phyloP scores from a whole-genome alignment of 2,329 filamentous ascomycete genomes.

The Nemania abortiva region DNA sequence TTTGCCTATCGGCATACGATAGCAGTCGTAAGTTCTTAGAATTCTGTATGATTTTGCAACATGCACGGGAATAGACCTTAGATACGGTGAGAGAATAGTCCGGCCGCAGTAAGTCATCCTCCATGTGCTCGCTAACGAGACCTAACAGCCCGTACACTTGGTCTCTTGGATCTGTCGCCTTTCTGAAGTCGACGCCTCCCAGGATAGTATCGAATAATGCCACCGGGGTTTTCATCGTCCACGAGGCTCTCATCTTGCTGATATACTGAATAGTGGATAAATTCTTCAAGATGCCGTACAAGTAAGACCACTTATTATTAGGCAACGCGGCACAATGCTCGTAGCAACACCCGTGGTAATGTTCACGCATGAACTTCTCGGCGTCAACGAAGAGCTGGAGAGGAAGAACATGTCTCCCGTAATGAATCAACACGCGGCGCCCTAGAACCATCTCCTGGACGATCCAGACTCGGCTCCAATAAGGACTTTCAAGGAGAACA shows the following conservation, averaged over 20 bases:
- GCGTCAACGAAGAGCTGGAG: slow-evolving; percentile 10
- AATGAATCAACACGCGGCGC: slow-evolving; percentile 3
- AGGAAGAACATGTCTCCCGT: slow-evolving; percentile 10
- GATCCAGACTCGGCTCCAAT: slow-evolving; percentile 5
- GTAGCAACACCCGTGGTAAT: slow-evolving; percentile 1
- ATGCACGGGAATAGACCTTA: neutral
- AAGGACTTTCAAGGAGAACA: neutral
- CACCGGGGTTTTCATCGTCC: neutral
- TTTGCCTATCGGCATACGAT: slow-evolving; percentile 9
- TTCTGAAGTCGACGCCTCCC: slow-evolving; percentile 2
- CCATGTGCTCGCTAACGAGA: neutral
- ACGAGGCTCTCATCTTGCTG: neutral
- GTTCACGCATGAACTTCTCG: slow-evolving; percentile 6
- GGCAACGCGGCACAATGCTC: neutral
- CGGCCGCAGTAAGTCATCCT: neutral
- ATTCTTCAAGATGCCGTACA: neutral
- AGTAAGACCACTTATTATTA: slow-evolving; percentile 1
- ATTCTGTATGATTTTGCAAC: slow-evolving; percentile 1
- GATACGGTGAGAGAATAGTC: slow-evolving; percentile 7
- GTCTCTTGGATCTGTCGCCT: slow-evolving; percentile 11
- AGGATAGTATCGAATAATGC: neutral
- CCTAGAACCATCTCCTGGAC: slow-evolving; percentile 10
- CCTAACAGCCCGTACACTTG: slow-evolving; percentile 7
- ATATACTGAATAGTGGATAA: neutral
- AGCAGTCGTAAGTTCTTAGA: neutral